Evolutionary conservation across 257 asterid genomes (phyloP), one percentile per base, ranked within the genome.

Genomic region (Solanum appendiculatum): DNA sequence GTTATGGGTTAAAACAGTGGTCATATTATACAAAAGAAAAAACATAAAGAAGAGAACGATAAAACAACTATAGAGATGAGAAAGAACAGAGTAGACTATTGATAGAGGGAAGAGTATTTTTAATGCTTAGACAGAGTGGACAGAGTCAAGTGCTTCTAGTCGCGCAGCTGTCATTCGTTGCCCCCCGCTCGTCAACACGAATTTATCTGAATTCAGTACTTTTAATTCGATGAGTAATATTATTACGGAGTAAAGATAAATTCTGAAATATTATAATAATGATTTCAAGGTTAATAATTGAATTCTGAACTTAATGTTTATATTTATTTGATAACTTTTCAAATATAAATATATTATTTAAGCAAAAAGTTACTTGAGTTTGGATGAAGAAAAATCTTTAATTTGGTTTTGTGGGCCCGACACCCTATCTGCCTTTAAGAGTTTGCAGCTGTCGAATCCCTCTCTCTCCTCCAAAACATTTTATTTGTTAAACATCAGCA

Each of bases 101-200:
- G 89, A 88, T 84, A 70, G 89, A 85, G 66, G 25, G 85, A 39
- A 84, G 70, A 83, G 66, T 85, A 85, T 72, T 88, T 89, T 90
- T 90, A 89, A 92, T 87, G 86, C 70, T 27, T 27, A 83, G 95
- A 92, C 93, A 92, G 96, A 83, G 94, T 82, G 94, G 98, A 93
- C 94, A 92, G 92, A 90, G 96, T 95, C 87, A 89, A 96, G 98
- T 95, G 97, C 94, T 93, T 92, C 89, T 88, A 90, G 92, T 92
- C 91, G 87, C 92, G 96, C 98, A 96, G 98, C 98, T 97, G 99
- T 94, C 99, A 94, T 94, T 93, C 93, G 92, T 89, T 89, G 92
- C 91, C 91, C 91, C 95, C 31, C 75, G 2, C 3, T 2, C 9
- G 9, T 13, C 34, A 5, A 29, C 3, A 7, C 1, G 0, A 0